Percentiles rank a stretch among this genome's conserved stretches.
Conservation (phyloP, 495 filamentous ascomycete genomes). For the Neurospora sp. region DNA sequence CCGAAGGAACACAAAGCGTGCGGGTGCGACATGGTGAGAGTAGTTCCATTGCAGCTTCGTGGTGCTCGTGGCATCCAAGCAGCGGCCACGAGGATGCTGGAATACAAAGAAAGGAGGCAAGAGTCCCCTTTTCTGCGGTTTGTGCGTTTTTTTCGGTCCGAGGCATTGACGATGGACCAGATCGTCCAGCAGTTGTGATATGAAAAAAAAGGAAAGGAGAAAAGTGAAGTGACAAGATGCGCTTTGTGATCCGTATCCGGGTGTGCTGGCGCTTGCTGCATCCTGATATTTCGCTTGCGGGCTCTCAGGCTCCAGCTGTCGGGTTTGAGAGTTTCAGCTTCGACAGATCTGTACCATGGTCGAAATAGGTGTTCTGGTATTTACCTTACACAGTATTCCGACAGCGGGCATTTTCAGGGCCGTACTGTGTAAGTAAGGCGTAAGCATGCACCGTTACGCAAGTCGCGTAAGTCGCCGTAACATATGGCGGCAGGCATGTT, state of each 20-base stretch:
- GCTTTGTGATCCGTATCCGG: not conserved
- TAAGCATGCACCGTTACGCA: not conserved
- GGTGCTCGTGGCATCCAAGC: not conserved
- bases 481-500: not conserved
- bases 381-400: not conserved
- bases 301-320: not conserved
- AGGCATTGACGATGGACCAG: not conserved
- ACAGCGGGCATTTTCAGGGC: not conserved
- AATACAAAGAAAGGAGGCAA: not conserved
- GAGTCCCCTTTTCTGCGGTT: not conserved
- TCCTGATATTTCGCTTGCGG: not conserved
- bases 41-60: not conserved
- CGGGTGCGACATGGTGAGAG: not conserved
- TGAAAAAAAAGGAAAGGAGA: not conserved
- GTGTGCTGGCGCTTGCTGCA: not conserved
- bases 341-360: not conserved
- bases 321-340: not conserved
- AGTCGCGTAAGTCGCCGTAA: not conserved
- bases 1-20: not conserved
- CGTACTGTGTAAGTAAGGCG: not conserved
- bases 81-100: not conserved
- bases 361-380: not conserved
- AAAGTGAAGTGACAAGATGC: not conserved
- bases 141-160: not conserved
- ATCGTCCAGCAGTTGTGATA: not conserved